Conservation (phyloP, 305 asterid species). For the Petunia hybrid region DNA sequence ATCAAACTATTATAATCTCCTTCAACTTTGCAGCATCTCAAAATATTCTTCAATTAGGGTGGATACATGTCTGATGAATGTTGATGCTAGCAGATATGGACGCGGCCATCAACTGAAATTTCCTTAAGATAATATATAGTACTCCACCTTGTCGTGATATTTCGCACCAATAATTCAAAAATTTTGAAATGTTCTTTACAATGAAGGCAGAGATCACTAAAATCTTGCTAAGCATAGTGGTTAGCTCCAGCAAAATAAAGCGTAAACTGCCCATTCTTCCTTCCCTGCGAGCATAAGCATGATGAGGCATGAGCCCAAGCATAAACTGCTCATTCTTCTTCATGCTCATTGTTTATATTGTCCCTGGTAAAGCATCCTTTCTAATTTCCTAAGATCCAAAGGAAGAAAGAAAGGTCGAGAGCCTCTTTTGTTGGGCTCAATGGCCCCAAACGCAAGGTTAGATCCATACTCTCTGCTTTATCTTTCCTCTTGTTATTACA, state of each 20-base stretch:
- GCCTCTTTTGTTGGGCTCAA: no score
- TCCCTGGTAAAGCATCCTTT: no score
- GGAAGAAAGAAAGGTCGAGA: no score
- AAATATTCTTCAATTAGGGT: neutral
- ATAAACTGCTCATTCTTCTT: no score
- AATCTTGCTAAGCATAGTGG: neutral
- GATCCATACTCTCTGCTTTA: neutral
- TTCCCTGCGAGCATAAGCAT: no score
- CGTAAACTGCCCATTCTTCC: no score
- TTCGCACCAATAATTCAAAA: neutral
- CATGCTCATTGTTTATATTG: no score
- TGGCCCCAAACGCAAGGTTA: no score
- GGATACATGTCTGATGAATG: neutral
- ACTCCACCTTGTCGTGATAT: neutral
- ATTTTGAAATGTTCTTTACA: neutral
- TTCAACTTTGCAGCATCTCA: constrained; percentile 4
- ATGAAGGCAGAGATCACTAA: neutral
- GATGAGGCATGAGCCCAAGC: no score
- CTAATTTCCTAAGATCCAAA: no score
- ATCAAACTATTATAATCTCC: constrained; percentile 15
- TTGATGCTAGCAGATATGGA: neutral
- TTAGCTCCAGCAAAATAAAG: no score
- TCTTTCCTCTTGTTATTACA: neutral
- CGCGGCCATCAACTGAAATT: neutral
- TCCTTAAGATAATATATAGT: neutral